phyloP scores from a whole-genome alignment of 768 basidiomycete genomes.

The Tulasnella sp. region DNA sequence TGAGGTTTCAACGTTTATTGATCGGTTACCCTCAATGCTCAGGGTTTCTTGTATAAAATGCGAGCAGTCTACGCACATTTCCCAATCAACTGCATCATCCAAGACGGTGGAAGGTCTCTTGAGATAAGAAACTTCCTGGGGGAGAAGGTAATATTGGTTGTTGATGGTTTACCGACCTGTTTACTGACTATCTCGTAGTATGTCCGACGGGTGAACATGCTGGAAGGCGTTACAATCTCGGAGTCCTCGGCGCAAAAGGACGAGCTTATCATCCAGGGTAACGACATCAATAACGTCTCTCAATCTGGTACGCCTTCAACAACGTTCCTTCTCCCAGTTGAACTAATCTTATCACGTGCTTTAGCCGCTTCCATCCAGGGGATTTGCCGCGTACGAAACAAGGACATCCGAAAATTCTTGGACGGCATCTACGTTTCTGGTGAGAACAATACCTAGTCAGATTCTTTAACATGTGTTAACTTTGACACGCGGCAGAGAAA shows the following conservation, averaged over 20 bases:
- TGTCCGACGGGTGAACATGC: slow-evolving; percentile 85
- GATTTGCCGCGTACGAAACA: slow-evolving; percentile 93
- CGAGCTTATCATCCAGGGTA: slow-evolving; percentile 85
- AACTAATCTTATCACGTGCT: background rate
- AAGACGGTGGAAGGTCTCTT: slow-evolving; percentile 51
- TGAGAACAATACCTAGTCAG: too few relatives aligned
- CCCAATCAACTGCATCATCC: slow-evolving; percentile 97
- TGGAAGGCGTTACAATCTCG: slow-evolving; percentile 66
- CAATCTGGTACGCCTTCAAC: slow-evolving; percentile 59
- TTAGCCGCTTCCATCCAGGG: slow-evolving; percentile 93
- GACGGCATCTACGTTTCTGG: slow-evolving; percentile 85
- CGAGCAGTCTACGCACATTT: slow-evolving; percentile 99
- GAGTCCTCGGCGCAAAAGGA: slow-evolving; percentile 93
- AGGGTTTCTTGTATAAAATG: slow-evolving; percentile 99
- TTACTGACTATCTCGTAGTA: slow-evolving; percentile 35
- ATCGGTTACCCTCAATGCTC: background rate
- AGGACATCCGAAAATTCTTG: slow-evolving; percentile 99
- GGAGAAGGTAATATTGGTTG: slow-evolving; percentile 57
- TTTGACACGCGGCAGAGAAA: too few relatives aligned
- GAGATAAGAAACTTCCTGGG: slow-evolving; percentile 95
- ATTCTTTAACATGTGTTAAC: too few relatives aligned
- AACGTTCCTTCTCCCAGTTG: background rate
- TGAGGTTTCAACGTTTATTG: background rate
- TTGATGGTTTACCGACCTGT: background rate
- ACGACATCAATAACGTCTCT: slow-evolving; percentile 93